Base-by-base conservation (phyloP, 2,329 filamentous ascomycete genomes). In the Macrophomina phaseolina region DNA sequence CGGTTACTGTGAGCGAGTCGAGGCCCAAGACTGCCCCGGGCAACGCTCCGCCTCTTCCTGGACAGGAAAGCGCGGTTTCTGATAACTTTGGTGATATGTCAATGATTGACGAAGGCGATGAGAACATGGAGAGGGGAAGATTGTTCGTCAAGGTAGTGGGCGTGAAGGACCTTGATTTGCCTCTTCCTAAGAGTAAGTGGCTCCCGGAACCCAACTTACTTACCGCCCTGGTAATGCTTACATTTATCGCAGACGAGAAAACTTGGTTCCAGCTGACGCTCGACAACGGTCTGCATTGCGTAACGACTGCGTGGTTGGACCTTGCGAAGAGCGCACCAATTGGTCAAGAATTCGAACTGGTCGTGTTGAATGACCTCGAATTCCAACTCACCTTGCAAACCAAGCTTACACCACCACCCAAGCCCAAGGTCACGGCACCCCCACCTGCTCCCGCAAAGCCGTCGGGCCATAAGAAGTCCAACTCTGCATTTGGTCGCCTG, bases 81-180 rank as follows among this genome's bases (percentile, higher is more conserved):
- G 82, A 86, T 16, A 78, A 81, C 6, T 76, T 93, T 4, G 66
- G 60, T 14, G 87, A 87, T 63, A 85, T 89, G 5, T 85, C 93
- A 18, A 83, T 86, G 3, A 81, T 91, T 67, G 79, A 80, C 42
- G 82, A 85, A 5, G 86, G 87, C 9, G 90, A 92, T 65, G 94
- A 97, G 67, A 92, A 89, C 64, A 90, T 90, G 67, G 95, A 99
- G 80, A 86, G 95, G 72, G 95, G 95, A 9, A 86, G 95, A 68
- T 85, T 99, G 1, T 99, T 99, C 73, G 94, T 99, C 71, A 99
- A 99, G 83, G 95, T 99, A n/a, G 91, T 98, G 78, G 94, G 94
- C 52, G 93, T 98, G 70, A 98, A 98, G 78, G 94, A 98, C 73
- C 85, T 99, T 45, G 94, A 97, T 75, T 84, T 98, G 51, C 94